Evolutionary conservation across 768 basidiomycete species (phyloP), one percentile per base, ranked within the genome.

Genomic region (Tulasnella sp.): DNA sequence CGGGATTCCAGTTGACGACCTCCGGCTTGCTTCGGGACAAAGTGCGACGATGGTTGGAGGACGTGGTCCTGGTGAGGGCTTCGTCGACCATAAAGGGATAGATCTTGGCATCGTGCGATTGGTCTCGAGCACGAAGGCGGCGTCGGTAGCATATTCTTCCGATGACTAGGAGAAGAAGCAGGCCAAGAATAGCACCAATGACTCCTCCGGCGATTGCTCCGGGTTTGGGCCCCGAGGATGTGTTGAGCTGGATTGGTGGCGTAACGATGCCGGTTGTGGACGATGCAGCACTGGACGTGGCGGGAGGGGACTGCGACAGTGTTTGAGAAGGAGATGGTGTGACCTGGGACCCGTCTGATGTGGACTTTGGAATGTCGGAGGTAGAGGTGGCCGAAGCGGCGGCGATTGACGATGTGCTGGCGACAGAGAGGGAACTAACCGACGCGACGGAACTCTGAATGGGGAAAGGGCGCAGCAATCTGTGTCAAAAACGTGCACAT

Each of bases 1-100:
- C 75, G 1, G 75, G 75, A 19, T 76, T 76, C 75, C 75, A 76
- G 49, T 76, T 76, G 64, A 76, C 67, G 37, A 39, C 67, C 5
- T 69, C 67, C 1, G 64, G 37, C 12, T 70, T 37, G 34, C 49
- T 38, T 29, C 64, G 58, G 17, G 58, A 70, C 6, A 70, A 34
- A 17, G 75, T 76, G 64, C 75, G 64, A 4, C 75, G 75, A 36
- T 74, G 73, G 39, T 31, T 74, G 19, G 42, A 73, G 19, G 29
- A n/a, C 19, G 36, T 25, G 11, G 49, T 34, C 37, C 22, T 39
- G 58, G 25, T 49, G 17, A 45, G 36, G 25, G 37, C 75, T 38
- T 39, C 67, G 38, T 64, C 67, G 34, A 54, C 75, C 39, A 64
- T 64, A 36, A 76, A 49, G 3, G 39, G 25, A 34, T 67, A 29